Base-by-base conservation (phyloP, 2,329 filamentous ascomycete species). In the Geosmithia putterillii region DNA sequence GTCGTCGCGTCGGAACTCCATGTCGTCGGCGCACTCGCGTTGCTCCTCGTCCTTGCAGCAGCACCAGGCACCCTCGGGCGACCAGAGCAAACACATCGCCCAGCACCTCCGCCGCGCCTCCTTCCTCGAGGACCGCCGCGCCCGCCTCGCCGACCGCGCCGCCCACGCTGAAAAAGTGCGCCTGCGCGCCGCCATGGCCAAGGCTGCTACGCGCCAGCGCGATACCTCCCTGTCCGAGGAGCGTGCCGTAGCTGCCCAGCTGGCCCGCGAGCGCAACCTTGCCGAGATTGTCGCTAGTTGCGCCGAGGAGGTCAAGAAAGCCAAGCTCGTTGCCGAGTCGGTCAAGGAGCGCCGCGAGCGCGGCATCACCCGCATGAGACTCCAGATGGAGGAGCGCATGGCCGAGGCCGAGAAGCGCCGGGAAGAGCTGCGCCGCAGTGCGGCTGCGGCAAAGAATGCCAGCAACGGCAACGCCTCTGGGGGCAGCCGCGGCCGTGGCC, bases 91-190 rank as follows among this genome's bases (percentile, higher is more conserved):
- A 57, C 74, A 86, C 60, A 69, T 88, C 44, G 83, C 84, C 45
- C 84, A 88, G 57, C 84, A 88, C 57, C 70, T 88, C 45, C 84
- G 86, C 38, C 79, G 86, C 43, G 81, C 83, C 41, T 86, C 83
- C 15, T 89, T 90, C 46, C 74, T 90, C 48, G 85, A 89, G 59
- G 82, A 83, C 51, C 80, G 86, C 47, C 87, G 86, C 57, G 84
- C 85, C 14, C 76, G 85, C 18, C 71, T 92, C 17, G 85, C 86
- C 44, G 85, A 89, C 59, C 72, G 85, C 44, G 86, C 86, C 22
- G 83, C 83, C 7, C 85, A 92, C 60, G 86, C 83, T 19, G 86
- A 92, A 60, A 86, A 89, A 58, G 86, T 92, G 15, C 80, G 86
- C 42, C 63, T 87, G 47, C 74, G 84, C 32, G 85, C 85, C 38